Percentiles rank a stretch among this genome's conserved stretches.
Conservation (phyloP, 768 basidiomycete genomes). For the Suillus tomentosus region DNA sequence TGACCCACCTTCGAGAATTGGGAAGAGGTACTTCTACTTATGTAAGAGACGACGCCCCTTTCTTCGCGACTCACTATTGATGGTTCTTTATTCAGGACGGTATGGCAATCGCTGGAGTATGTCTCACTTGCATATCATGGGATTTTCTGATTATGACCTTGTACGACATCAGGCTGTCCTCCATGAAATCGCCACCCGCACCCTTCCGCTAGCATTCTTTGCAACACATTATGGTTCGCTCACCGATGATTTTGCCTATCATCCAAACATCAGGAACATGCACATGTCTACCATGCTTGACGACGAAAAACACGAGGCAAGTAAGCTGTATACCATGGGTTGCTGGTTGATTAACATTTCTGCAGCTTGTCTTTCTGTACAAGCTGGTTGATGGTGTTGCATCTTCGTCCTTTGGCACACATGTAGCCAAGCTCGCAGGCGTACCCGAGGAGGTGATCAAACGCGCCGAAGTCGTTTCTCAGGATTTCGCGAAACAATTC, state of each 20-base stretch:
- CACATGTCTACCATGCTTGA: constrained; percentile 95
- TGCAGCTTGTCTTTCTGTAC: constrained; percentile 89
- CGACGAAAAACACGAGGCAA: constrained; percentile 85
- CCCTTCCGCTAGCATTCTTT: constrained; percentile 90
- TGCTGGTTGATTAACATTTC: constrained; percentile 3
- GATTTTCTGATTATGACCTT: constrained; percentile 13
- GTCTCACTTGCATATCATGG: constrained; percentile 21
- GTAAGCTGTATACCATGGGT: constrained; percentile 16
- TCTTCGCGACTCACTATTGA: constrained; percentile 6
- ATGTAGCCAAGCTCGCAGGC: constrained; percentile 94
- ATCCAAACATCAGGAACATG: constrained; percentile 92
- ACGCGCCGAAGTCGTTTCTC: constrained; percentile 85
- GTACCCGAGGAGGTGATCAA: constrained; percentile 84
- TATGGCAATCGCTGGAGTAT: constrained; percentile 94
- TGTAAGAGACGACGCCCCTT: constrained; percentile 42
- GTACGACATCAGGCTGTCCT: constrained; percentile 68
- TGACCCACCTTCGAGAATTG: constrained; percentile 57
- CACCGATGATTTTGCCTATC: constrained; percentile 91
- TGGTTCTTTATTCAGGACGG: constrained; percentile 64
- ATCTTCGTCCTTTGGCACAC: constrained; percentile 87
- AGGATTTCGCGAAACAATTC: constrained; percentile 86
- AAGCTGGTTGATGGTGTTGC: constrained; percentile 91
- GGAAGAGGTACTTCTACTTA: constrained; percentile 96
- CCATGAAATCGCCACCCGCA: constrained; percentile 92
- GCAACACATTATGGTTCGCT: constrained; percentile 97